phyloP scores from a whole-genome alignment of 225 moss, liverwort and hornwort species.

The Pleurozium schreberi region DNA sequence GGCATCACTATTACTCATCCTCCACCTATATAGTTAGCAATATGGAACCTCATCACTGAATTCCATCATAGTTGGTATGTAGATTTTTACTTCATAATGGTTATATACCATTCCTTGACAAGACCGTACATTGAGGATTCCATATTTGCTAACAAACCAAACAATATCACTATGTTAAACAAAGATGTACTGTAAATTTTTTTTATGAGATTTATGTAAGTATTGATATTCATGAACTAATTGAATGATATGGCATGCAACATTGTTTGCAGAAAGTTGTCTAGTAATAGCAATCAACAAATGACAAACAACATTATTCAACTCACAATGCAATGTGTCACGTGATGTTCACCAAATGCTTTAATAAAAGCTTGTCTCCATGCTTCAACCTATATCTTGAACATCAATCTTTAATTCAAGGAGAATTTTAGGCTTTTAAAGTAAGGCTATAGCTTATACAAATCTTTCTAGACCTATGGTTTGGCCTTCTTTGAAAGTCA shows the following conservation, averaged over 20 bases:
- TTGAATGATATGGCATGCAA: not conserved
- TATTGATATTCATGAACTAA: not conserved
- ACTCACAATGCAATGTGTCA: not conserved
- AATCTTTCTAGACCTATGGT: fast-evolving
- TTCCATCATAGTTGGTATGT: not conserved
- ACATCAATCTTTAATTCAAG: not conserved
- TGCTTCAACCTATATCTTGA: not conserved
- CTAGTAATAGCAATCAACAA: not conserved
- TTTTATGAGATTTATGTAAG: not conserved
- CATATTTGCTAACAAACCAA: not conserved
- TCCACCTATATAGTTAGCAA: too few species aligned
- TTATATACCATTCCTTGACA: not conserved
- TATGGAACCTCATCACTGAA: too few species aligned
- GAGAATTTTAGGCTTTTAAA: not conserved
- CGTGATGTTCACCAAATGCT: not conserved
- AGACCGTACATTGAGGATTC: not conserved
- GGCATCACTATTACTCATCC: too few species aligned
- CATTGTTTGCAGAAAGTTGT: too few species aligned
- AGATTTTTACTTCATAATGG: not conserved
- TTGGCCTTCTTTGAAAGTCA: not conserved
- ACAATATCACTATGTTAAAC: too few species aligned
- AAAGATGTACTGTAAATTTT: not conserved
- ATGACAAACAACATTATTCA: not conserved
- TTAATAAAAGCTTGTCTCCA: fast-evolving
- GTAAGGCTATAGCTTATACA: not conserved